These are phyloP conservation scores for Ceratocystis smalleyi DNA, from an alignment of 2,329 filamentous ascomycete genomes.

Conservation along the genomic window DNA sequence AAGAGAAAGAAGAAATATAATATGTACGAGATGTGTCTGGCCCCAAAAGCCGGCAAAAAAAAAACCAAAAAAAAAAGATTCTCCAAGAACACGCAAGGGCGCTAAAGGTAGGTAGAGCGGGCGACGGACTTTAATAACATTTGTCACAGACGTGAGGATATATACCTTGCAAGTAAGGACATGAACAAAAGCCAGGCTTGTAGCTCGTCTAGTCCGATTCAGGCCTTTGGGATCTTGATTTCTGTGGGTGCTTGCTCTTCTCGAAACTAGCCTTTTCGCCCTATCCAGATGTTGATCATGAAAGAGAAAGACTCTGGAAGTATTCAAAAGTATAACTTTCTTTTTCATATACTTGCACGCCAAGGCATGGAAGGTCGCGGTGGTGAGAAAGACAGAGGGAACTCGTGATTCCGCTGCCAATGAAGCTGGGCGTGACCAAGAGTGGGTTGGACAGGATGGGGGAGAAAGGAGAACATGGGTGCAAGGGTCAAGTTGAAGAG, in stretches of 20 bases:
- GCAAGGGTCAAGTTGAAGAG: neutral
- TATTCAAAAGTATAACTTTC: no score
- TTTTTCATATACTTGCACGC: neutral
- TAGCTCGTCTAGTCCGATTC: neutral
- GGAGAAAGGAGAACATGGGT: neutral
- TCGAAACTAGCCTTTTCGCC: neutral
- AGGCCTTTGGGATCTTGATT: neutral
- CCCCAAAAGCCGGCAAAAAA: neutral
- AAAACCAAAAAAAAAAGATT: neutral
- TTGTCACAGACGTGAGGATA: neutral
- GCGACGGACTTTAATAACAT: neutral
- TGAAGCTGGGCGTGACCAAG: neutral
- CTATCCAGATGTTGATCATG: neutral
- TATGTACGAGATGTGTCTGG: neutral
- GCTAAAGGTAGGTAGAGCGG: neutral
- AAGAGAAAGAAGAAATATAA: neutral
- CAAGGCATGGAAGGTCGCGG: neutral
- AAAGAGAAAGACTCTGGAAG: neutral
- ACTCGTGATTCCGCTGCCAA: neutral
- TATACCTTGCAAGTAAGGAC: conserved; percentile 3
- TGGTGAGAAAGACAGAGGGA: neutral
- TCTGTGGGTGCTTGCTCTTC: neutral
- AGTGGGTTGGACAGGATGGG: neutral
- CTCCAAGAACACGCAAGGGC: neutral
- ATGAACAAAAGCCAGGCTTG: neutral